These are phyloP conservation scores for Botrytis hyacinthi DNA, from an alignment of 2,329 filamentous ascomycete species.

Conservation along the genomic window DNA sequence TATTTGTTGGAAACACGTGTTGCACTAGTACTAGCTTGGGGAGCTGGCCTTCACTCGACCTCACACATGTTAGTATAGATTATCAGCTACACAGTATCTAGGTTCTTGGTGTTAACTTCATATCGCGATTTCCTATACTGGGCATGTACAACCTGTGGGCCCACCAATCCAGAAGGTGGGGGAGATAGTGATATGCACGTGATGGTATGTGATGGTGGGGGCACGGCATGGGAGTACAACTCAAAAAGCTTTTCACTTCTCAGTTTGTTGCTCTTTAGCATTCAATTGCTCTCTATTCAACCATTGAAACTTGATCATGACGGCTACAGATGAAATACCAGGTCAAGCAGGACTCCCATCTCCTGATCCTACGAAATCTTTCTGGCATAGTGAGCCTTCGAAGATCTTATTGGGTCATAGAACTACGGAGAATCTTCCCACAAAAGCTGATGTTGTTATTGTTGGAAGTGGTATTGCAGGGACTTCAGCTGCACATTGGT, in stretches of 20 bases:
- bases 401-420: constrained; percentile 63
- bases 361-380: constrained; percentile 60
- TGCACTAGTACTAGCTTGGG: neutral
- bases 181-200: constrained; percentile 6
- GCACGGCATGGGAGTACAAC: neutral
- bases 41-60: neutral
- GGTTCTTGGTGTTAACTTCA: neutral
- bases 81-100: neutral
- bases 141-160: neutral
- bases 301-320: neutral
- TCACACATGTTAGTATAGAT: neutral
- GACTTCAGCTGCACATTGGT: constrained; percentile 64
- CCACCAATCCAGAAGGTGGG: neutral
- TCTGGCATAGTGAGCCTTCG: constrained; percentile 72
- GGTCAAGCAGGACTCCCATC: constrained; percentile 51
- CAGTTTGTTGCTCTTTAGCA: neutral
- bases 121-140: neutral
- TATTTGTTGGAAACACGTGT: neutral
- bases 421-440: constrained; percentile 62
- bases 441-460: constrained; percentile 64
- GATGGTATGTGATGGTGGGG: neutral
- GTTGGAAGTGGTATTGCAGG: constrained; percentile 77
- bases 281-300: neutral
- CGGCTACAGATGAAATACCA: neutral
- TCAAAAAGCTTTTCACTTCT: neutral